A percentile compares a stretch with the other conserved stretches of the same genome.
Evolutionary conservation across 2,329 filamentous ascomycete genomes (phyloP).

Genomic region (Aspergillus brasiliensis): DNA sequence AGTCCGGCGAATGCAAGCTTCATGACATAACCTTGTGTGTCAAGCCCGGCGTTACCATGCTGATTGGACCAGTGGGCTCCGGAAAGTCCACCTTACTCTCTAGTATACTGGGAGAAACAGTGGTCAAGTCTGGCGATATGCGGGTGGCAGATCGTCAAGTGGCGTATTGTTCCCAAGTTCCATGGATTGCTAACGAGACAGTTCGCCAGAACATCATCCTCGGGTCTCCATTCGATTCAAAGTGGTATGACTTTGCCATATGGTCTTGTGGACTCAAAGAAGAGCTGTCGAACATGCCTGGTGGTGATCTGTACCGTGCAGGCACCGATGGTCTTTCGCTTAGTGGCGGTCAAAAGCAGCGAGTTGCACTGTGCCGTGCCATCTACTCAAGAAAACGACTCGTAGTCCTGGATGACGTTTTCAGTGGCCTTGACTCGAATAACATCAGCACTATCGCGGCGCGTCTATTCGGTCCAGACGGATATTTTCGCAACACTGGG

Average conservation of each 20-base stretch:
- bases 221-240: constrained; percentile 23
- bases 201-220: constrained; percentile 30
- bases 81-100: constrained; percentile 49
- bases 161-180: constrained; percentile 26
- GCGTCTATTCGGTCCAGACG: background rate
- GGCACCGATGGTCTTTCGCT: constrained; percentile 48
- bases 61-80: constrained; percentile 48
- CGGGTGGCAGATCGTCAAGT: background rate
- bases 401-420: constrained; percentile 3
- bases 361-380: constrained; percentile 28
- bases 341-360: constrained; percentile 51
- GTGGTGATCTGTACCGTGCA: constrained; percentile 38
- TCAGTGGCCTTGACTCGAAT: background rate
- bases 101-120: constrained; percentile 34
- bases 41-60: constrained; percentile 11
- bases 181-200: constrained; percentile 24
- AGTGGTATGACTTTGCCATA: constrained; percentile 32
- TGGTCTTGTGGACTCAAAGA: constrained; percentile 28
- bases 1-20: background rate
- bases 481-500: background rate
- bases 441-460: background rate
- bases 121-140: constrained; percentile 6
- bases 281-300: constrained; percentile 32
- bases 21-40: constrained; percentile 17
- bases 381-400: background rate